Base-by-base conservation (phyloP, 192 early-diverging fungal species). In the Pilaira anomala region DNA sequence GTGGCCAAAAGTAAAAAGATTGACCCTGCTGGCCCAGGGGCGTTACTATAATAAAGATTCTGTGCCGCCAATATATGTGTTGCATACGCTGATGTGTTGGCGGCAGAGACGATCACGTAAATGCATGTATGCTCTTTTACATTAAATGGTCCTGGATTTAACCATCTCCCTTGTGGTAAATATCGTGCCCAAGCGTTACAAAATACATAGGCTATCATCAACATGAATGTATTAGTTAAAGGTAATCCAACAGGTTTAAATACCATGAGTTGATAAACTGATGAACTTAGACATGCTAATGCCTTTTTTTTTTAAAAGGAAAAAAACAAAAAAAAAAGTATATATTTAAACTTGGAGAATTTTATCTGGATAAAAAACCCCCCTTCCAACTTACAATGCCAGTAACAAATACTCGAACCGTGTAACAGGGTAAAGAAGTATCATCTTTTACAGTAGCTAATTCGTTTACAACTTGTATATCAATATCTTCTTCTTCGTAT, bases 231-330 rank as follows among this genome's bases (percentile, higher is more conserved):
- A 41, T 80, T 78, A 14, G 80, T 79, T 11, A 92, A 73, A 0
- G 79, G 71, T 48, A 92, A 82, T 2, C 83, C 79, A 68, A 91
- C 91, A 6, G 88, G 86, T 56, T 91, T 85, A 80, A 92, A 95
- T 68, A 85, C 84, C 68, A 88, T 88, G 58, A 92, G 84, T 62
- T 90, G 88, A 65, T 85, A 85, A 13, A 87, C 75, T 48, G 85
- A 82, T 29, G 83, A 76, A 30, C 86, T 67, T 25, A 77, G 69
- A 3, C 73, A 65, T 36, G 75, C 73, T 44, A 89, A 85, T 29
- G 59, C 8, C 63, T 65, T 51, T 28, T 53, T 29, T 55, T 36
- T 55, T 26, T 30, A 9, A 1, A n/a, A 39, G 21, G n/a, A n/a
- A n/a, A n/a, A n/a, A n/a, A n/a, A n/a, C n/a, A n/a, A n/a, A n/a